Percentiles rank a stretch among this genome's conserved stretches.
These are phyloP conservation scores for Eutrema heterophyllum DNA, from an alignment of 345 rosid genomes.

Conservation along the genomic window DNA sequence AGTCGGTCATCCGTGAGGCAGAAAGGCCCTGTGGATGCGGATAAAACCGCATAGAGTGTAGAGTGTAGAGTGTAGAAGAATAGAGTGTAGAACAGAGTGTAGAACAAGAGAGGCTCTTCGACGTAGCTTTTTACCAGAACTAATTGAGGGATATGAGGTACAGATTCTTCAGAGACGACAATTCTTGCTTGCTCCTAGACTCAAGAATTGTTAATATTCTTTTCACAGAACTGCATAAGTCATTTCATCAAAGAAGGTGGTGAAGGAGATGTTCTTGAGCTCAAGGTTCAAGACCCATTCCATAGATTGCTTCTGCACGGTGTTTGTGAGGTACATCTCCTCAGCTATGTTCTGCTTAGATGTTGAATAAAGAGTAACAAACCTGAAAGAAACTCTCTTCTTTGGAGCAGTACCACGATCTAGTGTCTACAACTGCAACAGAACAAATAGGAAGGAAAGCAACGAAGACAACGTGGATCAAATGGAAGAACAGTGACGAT, in stretches of 20 bases:
- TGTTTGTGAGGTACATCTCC: slow-evolving; percentile 69
- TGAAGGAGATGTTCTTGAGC: slow-evolving; percentile 55
- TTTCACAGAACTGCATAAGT: slow-evolving; percentile 56
- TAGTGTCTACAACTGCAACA: slow-evolving; percentile 64
- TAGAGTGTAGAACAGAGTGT: too few species aligned
- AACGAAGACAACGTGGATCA: slow-evolving; percentile 60
- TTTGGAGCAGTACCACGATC: slow-evolving; percentile 63
- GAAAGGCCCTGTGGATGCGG: slow-evolving; percentile 54
- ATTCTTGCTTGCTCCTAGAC: not conserved
- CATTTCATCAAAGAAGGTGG: slow-evolving; percentile 48
- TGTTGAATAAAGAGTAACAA: not conserved
- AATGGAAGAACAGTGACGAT: slow-evolving; percentile 44
- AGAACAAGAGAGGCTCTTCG: slow-evolving; percentile 90
- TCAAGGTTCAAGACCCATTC: slow-evolving; percentile 83
- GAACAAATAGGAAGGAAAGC: slow-evolving; percentile 39
- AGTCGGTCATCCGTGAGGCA: slow-evolving; percentile 39
- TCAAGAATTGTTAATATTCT: not conserved
- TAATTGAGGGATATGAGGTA: slow-evolving; percentile 83
- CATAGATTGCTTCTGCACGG: slow-evolving; percentile 89
- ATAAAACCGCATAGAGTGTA: slow-evolving; percentile 67
- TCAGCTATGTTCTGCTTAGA: not conserved
- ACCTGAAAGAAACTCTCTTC: not conserved
- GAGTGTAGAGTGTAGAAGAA: slow-evolving; percentile 57
- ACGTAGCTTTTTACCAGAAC: slow-evolving; percentile 79
- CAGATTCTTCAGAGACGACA: not conserved